Base-by-base conservation (phyloP, 2,329 filamentous ascomycete species). In the Arthroderma sp. region DNA sequence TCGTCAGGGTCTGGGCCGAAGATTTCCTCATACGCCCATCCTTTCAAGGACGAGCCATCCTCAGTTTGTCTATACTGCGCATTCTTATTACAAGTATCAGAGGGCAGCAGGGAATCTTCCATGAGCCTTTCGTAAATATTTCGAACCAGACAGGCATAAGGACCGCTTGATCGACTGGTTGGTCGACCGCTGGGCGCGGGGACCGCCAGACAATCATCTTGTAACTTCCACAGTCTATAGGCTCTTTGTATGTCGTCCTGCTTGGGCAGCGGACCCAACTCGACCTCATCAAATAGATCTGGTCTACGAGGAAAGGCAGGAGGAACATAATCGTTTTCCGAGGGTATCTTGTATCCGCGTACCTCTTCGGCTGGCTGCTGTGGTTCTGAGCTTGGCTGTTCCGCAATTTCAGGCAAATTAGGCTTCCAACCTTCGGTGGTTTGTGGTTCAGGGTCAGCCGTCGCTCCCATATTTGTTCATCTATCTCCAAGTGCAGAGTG, bases 41-140 rank as follows among this genome's bases (percentile, higher is more conserved):
- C 40, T 15, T 33, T 42, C 0, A n/a, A 29, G 30, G n/a, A 7
- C 22, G 45, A 44, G 5, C 11, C 11, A 31, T 42, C n/a, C 31
- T 43, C 34, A 48, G 51, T 30, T 36, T 29, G 11, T 8, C 31
- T 15, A 28, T 41, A 30, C 5, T 50, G 29, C 4, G 46, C 46
- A 33, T 47, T 36, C n/a, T 28, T 22, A 22, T 22, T 22, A 22
- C 15, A 22, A 3, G 15, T 22, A 22, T 22, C 10, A 3, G 51
- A 9, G 3, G 59, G 57, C 10, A 56, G 15, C 4, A 53, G 10
- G 8, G 50, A 48, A 10, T 53, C 45, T 10, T 38, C 43, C 48
- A 58, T 54, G 40, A 63, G 29, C 46, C 56, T 53, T 36, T 63
- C 56, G 38, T 64, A 63, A 6, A 64, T 56, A 40, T 61, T 60